Evolutionary conservation across 805 yeast genomes (phyloP), one percentile per base, ranked within the genome.

Genomic region (Starmerella roubikii): DNA sequence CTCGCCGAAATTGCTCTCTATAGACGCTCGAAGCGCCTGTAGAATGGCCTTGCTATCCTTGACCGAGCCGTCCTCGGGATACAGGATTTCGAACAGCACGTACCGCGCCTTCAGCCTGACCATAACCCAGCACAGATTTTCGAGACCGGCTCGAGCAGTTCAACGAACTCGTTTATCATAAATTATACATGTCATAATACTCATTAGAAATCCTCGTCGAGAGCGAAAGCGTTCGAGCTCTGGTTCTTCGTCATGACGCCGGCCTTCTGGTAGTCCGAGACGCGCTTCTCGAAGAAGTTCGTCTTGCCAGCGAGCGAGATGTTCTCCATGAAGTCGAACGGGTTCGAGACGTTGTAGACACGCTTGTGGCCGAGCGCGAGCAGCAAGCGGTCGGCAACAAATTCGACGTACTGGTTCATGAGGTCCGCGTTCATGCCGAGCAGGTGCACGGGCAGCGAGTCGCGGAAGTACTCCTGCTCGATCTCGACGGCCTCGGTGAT

Each of bases 301-400:
- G 98, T 88, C 75, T 88, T 88, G 65, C 98, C 98, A 43, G 96
- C 93, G 54, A 88, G 74, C 8, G 97, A 88, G 56, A 88, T 88
- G 70, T 91, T 88, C 70, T 88, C 98, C 98, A 88, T 88, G 60
- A 88, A 88, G 64, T 88, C 98, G 61, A 88, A 88, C 62, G 98
- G 98, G 62, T 88, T 88, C 48, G 82, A 68, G 44, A 71, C 88
- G 54, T 84, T 82, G 75, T 74, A 88, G 50, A 71, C 71, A 69
- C 86, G 86, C 66, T 78, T 69, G 71, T 84, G 83, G 51, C 98
- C 98, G 50, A 88, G 72, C 4, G 97, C 75, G 40, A 86, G 75
- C 46, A 88, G 72, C 57, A 88, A 71, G 68, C 98, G 80, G 67
- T 88, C 98, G 53, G 98, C 98, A 51, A 78, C 86, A 59, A 88